Base-by-base conservation (phyloP, 371 early-diverging fungal species). In the Fennellomyces sp. region DNA sequence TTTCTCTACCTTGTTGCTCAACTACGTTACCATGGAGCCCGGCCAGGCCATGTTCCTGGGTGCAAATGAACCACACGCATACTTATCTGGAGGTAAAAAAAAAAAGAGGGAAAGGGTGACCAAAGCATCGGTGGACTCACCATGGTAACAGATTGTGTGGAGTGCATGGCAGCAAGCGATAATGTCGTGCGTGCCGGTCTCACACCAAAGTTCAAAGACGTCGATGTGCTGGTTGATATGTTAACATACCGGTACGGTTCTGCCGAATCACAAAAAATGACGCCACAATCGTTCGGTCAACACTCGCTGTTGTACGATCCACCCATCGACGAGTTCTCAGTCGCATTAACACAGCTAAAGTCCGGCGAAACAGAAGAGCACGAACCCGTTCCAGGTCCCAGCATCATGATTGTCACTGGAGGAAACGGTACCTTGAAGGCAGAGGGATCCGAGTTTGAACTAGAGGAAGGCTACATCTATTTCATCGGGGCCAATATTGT, bases 181-280 rank as follows among this genome's bases (percentile, higher is more conserved):
- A 98, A 98, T 68, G 99, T 98, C 1, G 94, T 98, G 3, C 91
- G 99, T 28, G 94, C 97, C 3, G 99, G 99, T 5, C 72, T 98
- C 54, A 98, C 99, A 7, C 99, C 99, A n/a, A 98, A 98, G 75
- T 92, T 94, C 73, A 94, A 95, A 78, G 98, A 98, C 73, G 97
- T 98, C 19, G 78, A 87, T 19, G 95, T 96, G 3, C 82, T 98
- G 23, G 89, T 94, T 1, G 70, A 84, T 19, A 97, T 97, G 96
- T 81, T 97, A 45, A 96, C 98, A 8, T 98, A 97, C 68, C 87
- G 88, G 58, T 81, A 88, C 65, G 91, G 91, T 3, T 78, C 92
- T 15, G 89, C 93, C 5, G 81, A 87, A 35, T 78, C 85, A 15
- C 94, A 94, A 73, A 80, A 94, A 61, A 83, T 94, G 77, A 65